These are phyloP conservation scores for Prunella vulgaris DNA, from an alignment of 257 asterid genomes.

Conservation along the genomic window DNA sequence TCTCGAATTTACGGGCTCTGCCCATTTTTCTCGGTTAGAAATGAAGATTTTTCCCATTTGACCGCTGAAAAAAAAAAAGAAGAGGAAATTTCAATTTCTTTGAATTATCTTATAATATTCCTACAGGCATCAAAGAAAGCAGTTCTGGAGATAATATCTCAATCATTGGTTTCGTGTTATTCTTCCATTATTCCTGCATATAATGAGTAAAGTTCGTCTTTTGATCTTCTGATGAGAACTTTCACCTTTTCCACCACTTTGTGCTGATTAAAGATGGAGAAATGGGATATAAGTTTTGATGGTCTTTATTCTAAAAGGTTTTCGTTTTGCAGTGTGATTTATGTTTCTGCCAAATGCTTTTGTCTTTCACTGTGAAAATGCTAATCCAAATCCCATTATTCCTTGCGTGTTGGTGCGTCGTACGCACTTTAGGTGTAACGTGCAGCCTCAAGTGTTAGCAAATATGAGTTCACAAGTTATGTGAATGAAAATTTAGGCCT, in stretches of 20 bases:
- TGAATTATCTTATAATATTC: neutral
- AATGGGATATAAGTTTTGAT: conserved; percentile 10
- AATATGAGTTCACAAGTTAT: neutral
- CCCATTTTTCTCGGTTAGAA: conserved; percentile 1
- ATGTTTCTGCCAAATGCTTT: neutral
- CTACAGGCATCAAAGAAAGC: conserved; percentile 17
- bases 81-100: neutral
- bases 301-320: conserved; percentile 5
- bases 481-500: conserved; percentile 11
- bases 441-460: too few relatives aligned
- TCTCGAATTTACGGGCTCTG: neutral
- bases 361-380: neutral
- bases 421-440: too few relatives aligned
- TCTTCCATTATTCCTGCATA: conserved; percentile 16
- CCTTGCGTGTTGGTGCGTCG: too few relatives aligned
- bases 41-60: neutral
- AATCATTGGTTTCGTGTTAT: conserved; percentile 39
- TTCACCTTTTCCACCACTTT: conserved; percentile 28
- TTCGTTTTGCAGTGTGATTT: conserved; percentile 13
- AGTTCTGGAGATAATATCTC: conserved; percentile 29
- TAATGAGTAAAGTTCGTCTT: conserved; percentile 21
- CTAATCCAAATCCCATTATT: neutral
- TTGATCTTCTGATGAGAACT: conserved; percentile 24
- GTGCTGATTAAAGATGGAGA: conserved; percentile 13
- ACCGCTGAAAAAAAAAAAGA: neutral